Evolutionary conservation across 768 basidiomycete genomes (phyloP).

Genomic region (Russula emetica): DNA sequence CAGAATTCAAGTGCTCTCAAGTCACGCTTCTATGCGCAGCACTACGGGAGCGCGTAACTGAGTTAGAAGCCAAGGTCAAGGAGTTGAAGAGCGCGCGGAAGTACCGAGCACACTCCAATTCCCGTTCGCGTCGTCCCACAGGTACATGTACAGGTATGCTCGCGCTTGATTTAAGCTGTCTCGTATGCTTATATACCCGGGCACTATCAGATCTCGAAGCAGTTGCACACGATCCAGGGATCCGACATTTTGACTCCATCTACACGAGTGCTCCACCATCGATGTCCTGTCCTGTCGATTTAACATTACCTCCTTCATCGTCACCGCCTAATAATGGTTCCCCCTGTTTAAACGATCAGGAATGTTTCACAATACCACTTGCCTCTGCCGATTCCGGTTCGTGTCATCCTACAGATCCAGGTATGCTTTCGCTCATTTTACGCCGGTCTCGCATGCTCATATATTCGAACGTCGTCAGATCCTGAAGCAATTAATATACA

Average conservation of each 20-base stretch:
- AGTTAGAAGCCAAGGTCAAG: conserved; percentile 12
- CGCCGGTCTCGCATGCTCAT: neutral
- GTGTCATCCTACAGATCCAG: neutral
- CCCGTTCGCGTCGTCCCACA: neutral
- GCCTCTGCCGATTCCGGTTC: too few relatives aligned
- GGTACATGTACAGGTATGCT: neutral
- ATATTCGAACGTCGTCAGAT: neutral
- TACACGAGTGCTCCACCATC: conserved; percentile 8
- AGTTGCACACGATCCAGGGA: neutral
- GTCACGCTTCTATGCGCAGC: neutral
- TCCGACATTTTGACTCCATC: neutral
- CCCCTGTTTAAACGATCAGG: neutral
- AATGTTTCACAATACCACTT: neutral
- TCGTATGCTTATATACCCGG: neutral
- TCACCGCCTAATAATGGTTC: neutral
- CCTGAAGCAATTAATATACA: neutral
- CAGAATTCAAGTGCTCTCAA: conserved; percentile 1
- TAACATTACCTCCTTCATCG: neutral
- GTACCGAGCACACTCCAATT: neutral
- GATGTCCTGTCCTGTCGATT: neutral
- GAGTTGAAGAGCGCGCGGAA: neutral
- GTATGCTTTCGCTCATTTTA: neutral
- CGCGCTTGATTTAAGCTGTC: neutral
- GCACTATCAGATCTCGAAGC: neutral
- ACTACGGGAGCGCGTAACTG: conserved; percentile 1